Conservation (phyloP, 352 stramenopile species). For the Blastocystis sp. region DNA sequence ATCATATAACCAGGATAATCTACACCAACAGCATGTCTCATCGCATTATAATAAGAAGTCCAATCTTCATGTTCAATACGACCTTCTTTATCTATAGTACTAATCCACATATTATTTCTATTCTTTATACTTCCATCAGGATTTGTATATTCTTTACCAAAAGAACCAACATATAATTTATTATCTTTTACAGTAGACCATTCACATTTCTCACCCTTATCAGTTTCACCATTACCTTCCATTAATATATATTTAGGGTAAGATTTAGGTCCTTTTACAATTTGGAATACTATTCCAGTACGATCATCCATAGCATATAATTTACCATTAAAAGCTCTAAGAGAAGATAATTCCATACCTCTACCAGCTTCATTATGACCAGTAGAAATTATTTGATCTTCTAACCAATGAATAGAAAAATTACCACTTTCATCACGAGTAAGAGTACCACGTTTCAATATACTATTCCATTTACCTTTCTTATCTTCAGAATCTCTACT, state of each 20-base stretch:
- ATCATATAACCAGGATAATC: conserved; percentile 77
- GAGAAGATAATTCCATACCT: conserved; percentile 78
- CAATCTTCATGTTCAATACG: conserved; percentile 69
- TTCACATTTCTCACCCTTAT: conserved; percentile 96
- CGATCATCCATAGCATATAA: conserved; percentile 88
- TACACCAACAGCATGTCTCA: conserved; percentile 67
- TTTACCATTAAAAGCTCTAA: conserved; percentile 61
- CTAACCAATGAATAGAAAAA: conserved; percentile 45
- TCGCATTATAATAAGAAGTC: conserved; percentile 67
- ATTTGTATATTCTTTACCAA: conserved; percentile 74
- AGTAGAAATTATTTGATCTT: conserved; percentile 47
- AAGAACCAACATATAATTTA: conserved; percentile 81
- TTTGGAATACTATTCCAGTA: conserved; percentile 87
- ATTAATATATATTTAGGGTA: conserved; percentile 81
- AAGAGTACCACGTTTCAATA: conserved; percentile 67
- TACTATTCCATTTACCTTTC: conserved; percentile 68
- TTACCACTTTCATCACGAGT: conserved; percentile 49
- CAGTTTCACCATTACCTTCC: conserved; percentile 75
- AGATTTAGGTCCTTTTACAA: conserved; percentile 59
- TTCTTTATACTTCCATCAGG: conserved; percentile 68
- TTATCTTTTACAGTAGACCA: conserved; percentile 93
- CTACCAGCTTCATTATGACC: conserved; percentile 74
- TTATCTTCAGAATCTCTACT: conserved; percentile 59
- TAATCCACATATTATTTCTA: conserved; percentile 88
- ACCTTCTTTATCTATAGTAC: conserved; percentile 59